phyloP scores from a whole-genome alignment of 257 asterid genomes.

The Perilla frutescens region DNA sequence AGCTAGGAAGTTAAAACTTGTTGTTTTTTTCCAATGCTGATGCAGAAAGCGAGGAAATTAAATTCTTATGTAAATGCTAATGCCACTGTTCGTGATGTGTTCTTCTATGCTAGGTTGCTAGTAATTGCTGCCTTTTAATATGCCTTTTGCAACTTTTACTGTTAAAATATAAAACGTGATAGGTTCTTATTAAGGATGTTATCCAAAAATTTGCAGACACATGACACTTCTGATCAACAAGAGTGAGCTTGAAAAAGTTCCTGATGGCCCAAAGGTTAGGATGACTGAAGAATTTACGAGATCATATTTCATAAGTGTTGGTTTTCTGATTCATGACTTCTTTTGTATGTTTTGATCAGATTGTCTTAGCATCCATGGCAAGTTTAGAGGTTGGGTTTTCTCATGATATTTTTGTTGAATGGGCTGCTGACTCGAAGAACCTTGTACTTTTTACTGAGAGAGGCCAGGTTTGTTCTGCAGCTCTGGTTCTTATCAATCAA shows the following conservation, averaged over 20 bases:
- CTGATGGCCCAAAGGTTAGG: slow-evolving; percentile 89
- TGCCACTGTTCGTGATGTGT: slow-evolving; percentile 10
- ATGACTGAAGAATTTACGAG: slow-evolving; percentile 24
- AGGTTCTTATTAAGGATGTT: slow-evolving; percentile 39
- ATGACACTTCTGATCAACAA: slow-evolving; percentile 72
- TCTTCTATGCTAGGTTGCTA: slow-evolving; percentile 28
- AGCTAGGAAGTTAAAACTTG: slow-evolving; percentile 4
- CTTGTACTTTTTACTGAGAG: slow-evolving; percentile 95
- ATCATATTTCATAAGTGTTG: slow-evolving; percentile 34
- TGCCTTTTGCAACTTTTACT: slow-evolving; percentile 5
- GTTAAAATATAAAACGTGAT: slow-evolving; percentile 14
- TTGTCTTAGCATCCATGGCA: slow-evolving; percentile 96
- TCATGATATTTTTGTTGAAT: slow-evolving; percentile 94
- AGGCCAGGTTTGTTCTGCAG: slow-evolving; percentile 81
- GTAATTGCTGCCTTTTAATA: slow-evolving; percentile 1
- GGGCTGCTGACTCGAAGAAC: slow-evolving; percentile 98
- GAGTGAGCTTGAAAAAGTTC: slow-evolving; percentile 81
- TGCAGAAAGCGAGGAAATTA: slow-evolving; percentile 10
- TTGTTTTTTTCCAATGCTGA: slow-evolving; percentile 11
- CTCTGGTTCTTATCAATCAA: slow-evolving; percentile 36
- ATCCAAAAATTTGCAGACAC: slow-evolving; percentile 61
- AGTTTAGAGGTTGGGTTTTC: slow-evolving; percentile 97
- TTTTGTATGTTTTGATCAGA: slow-evolving; percentile 51
- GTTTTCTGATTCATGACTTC: slow-evolving; percentile 33
- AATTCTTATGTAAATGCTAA: slow-evolving; percentile 6